Conservation (phyloP, 2,329 filamentous ascomycete genomes). For the Penicillium sp. region DNA sequence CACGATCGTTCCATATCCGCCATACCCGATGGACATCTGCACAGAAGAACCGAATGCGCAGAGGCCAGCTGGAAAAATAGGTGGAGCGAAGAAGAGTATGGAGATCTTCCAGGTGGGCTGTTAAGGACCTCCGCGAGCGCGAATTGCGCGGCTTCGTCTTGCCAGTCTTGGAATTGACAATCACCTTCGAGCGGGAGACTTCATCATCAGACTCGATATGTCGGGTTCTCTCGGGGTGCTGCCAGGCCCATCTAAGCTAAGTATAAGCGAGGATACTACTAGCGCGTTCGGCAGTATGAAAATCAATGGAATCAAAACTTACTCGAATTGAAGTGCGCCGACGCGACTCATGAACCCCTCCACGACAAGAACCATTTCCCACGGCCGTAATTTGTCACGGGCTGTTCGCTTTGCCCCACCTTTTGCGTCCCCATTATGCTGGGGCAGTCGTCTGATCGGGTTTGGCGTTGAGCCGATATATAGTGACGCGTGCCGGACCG, state of each 20-base stretch:
- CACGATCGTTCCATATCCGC: constrained; percentile 61
- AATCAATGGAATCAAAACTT: constrained; percentile 49
- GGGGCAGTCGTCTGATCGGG: constrained; percentile 78
- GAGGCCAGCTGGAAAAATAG: constrained; percentile 82
- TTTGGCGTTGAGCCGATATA: constrained; percentile 95
- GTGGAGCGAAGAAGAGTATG: constrained; percentile 77
- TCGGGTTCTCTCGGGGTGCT: constrained; percentile 78
- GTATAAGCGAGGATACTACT: constrained; percentile 6
- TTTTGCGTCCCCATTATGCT: constrained; percentile 84
- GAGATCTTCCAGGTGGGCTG: constrained; percentile 75
- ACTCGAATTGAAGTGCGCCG: constrained; percentile 94
- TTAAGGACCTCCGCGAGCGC: constrained; percentile 64
- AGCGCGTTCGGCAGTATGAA: neutral
- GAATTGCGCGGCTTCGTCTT: constrained; percentile 39
- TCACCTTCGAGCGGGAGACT: constrained; percentile 44
- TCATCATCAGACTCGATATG: constrained; percentile 70
- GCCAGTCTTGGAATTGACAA: constrained; percentile 42
- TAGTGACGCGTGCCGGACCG: constrained; percentile 67
- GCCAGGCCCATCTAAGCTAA: constrained; percentile 82
- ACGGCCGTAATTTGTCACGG: constrained; percentile 71
- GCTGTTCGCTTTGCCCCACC: constrained; percentile 83
- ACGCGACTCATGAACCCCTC: constrained; percentile 87
- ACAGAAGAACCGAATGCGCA: constrained; percentile 78
- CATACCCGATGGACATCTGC: constrained; percentile 72
- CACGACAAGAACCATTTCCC: constrained; percentile 88